These are phyloP conservation scores for Chalciporus pseudorubinellus DNA, from an alignment of 768 basidiomycete species.

Conservation along the genomic window DNA sequence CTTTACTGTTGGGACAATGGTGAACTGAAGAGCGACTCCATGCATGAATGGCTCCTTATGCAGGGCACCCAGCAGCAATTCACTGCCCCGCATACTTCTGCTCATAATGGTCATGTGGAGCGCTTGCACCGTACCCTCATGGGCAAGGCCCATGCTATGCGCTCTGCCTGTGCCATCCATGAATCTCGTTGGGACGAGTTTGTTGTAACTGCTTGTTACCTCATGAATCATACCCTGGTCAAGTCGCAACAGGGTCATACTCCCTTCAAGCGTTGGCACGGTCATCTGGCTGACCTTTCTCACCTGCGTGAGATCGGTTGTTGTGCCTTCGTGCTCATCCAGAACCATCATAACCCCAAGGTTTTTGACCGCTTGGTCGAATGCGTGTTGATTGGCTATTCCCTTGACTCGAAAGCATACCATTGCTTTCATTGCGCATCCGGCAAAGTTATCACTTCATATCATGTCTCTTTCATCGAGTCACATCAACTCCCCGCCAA, in stretches of 20 bases:
- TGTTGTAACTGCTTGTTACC: slow-evolving; percentile 28
- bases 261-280: too few relatives aligned
- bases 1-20: slow-evolving; percentile 32
- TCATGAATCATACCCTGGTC: slow-evolving; percentile 7
- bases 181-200: slow-evolving; percentile 35
- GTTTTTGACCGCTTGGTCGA: slow-evolving; percentile 10
- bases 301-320: background rate
- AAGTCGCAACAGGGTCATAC: too few relatives aligned
- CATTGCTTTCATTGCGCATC: background rate
- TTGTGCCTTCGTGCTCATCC: slow-evolving; percentile 25
- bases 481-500: background rate
- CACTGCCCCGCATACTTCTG: too few relatives aligned
- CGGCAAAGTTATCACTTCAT: slow-evolving; percentile 7
- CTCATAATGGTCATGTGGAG: too few relatives aligned
- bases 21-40: too few relatives aligned
- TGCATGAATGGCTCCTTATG: too few relatives aligned
- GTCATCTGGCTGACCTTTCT: too few relatives aligned
- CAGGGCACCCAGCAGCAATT: too few relatives aligned
- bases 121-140: too few relatives aligned
- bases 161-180: slow-evolving; percentile 12
- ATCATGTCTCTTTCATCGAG: slow-evolving; percentile 26
- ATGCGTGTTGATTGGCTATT: slow-evolving; percentile 12
- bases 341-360: slow-evolving; percentile 27
- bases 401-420: slow-evolving; percentile 13
- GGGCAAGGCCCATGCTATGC: slow-evolving; percentile 32